Base-by-base conservation (phyloP, 2,329 filamentous ascomycete genomes). In the Diaporthe citri region DNA sequence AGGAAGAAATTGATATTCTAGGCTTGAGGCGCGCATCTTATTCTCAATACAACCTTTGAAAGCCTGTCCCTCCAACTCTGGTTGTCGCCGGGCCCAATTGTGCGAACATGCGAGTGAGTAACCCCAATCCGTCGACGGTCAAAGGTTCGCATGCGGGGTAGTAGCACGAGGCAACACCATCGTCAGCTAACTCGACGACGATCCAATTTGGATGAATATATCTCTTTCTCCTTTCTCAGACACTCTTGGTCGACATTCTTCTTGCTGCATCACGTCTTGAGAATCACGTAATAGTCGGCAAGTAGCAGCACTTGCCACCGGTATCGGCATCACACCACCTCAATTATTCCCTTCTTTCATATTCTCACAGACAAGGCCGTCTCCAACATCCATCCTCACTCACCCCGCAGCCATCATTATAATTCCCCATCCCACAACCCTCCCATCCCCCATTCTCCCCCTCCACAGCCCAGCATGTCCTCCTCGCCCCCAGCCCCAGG, bases 1-100 rank as follows among this genome's bases (percentile, higher is more conserved):
- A 76, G 72, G 60, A 71, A 74, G 51, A 60, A 74, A 71, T 71
- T 56, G 41, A 64, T 22, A 55, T 72, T 55, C 46, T 36, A 43
- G 46, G 48, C 39, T 25, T 56, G 39, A 36, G 12, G 48, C 51
- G 34, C 57, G 28, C n/a, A 17, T 56, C 25, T 64, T 46, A 59
- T 64, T 34, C 56, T 56, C 57, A 55, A 55, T 60, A 55, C n/a
- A 41, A 48, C 25, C 34, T 41, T 69, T n/a, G 15, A 28, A 69
- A 55, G 64, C 48, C 41, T 69, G 64, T 39, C n/a, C 34, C 39
- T 48, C 62, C 7, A 36, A 69, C 39, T 41, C 15, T 12, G 48
- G 34, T 5, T 31, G 22, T 28, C n/a, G 52, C 59, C 9, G 25
- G 15, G 48, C 13, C 34, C 22, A 55, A 55, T 25, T 28, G 43